These are phyloP conservation scores for Wickerhamomyces sp. DNA, from an alignment of 1,139 yeast genomes.

Conservation along the genomic window DNA sequence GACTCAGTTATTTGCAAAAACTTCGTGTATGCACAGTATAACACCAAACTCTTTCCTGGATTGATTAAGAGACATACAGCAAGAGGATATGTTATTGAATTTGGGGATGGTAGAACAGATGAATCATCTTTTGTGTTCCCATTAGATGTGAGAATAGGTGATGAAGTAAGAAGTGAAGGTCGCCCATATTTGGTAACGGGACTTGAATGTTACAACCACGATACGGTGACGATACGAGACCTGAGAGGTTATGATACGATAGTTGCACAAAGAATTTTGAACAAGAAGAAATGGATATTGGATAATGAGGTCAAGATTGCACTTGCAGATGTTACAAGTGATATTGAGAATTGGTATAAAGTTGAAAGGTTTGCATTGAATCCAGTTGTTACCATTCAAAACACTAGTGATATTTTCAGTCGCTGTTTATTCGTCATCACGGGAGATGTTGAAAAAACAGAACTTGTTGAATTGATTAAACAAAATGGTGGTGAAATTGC, in stretches of 20 bases:
- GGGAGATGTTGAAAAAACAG: slow-evolving; percentile 35
- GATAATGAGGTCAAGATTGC: slow-evolving; percentile 10
- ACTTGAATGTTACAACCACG: slow-evolving; percentile 27
- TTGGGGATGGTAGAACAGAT: slow-evolving; percentile 17
- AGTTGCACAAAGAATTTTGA: slow-evolving; percentile 28
- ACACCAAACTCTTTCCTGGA: slow-evolving; percentile 30
- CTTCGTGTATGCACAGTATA: slow-evolving; percentile 32
- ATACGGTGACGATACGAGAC: slow-evolving; percentile 34
- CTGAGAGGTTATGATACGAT: slow-evolving; percentile 55
- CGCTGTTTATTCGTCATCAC: slow-evolving; percentile 40
- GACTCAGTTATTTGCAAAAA: slow-evolving; percentile 26
- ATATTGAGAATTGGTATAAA: slow-evolving; percentile 26
- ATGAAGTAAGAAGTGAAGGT: slow-evolving; percentile 27
- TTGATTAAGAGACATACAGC: slow-evolving; percentile 15
- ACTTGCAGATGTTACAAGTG: slow-evolving; percentile 21
- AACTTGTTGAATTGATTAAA: slow-evolving; percentile 33
- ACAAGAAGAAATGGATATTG: slow-evolving; percentile 7
- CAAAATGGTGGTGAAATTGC: slow-evolving; percentile 50
- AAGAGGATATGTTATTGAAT: slow-evolving; percentile 17
- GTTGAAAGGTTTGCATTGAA: slow-evolving; percentile 25
- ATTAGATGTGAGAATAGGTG: slow-evolving; percentile 39
- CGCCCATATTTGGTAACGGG: slow-evolving; percentile 42
- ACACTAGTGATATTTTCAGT: slow-evolving; percentile 25
- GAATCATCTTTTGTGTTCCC: slow-evolving; percentile 16
- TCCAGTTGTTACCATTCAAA: slow-evolving; percentile 9